Base-by-base conservation (phyloP, 2,329 filamentous ascomycete species). In the Penicillium sp. region DNA sequence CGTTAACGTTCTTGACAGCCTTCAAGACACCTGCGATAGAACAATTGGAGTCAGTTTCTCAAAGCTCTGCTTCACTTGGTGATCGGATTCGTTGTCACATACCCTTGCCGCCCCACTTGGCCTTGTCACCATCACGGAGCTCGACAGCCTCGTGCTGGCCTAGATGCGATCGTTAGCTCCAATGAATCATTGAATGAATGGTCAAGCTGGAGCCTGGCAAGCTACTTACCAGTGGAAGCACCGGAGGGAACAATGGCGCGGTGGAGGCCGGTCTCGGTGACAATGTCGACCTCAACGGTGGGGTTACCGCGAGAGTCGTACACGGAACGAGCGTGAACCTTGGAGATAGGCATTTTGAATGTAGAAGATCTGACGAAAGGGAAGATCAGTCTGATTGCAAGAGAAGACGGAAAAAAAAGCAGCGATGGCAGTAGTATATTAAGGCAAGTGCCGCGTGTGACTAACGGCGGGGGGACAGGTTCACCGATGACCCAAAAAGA, bases 291-390 rank as follows among this genome's bases (percentile, higher is more conserved):
- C 86, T 98, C 94, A 76, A 97, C 94, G 77, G 95, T 99, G 75
- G 95, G 95, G 89, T 99, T 99, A 78, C 87, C 87, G 70, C 95
- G 94, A 79, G 95, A 98, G 87, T 99, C 95, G 87, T 94, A 99
- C 84, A 99, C 92, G 76, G 89, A 93, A 78, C 95, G 90, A 76
- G 90, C 91, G 86, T 93, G 90, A 77, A 95, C 86, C 85, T 93
- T 94, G 80, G 88, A 87, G 81, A 95, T 91, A 75, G 90, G 83
- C 95, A 99, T 99, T 77, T 93, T 93, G 71, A 63, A 55, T 55
- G 47, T 60, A 55, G 61, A 65, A 56, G 64, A 58, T 60, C 68
- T 73, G 65, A 62, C 56, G 54, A 51, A 41, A 46, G 54, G 41
- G 44, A 56, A 53, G 53, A 65, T 71, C 62, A 71, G 66, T 75